Conservation (phyloP, 352 stramenopile species). For the Phytophthora multivora region DNA sequence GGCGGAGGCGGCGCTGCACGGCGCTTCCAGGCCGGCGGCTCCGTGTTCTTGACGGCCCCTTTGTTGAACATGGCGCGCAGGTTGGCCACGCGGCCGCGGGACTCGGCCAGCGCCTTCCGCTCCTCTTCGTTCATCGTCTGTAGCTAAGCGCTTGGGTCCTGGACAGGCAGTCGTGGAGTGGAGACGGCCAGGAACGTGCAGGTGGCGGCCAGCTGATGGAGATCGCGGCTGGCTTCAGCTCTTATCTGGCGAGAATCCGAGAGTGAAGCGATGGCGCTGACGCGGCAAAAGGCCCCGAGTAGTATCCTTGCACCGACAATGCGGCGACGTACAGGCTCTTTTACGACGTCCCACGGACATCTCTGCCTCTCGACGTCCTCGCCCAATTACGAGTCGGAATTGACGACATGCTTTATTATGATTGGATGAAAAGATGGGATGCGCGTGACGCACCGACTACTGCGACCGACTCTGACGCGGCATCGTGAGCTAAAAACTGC, state of each 20-base stretch:
- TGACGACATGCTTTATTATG: background rate
- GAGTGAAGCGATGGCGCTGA: too few species aligned
- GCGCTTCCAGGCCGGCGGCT: constrained; percentile 30
- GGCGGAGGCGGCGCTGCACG: constrained; percentile 13
- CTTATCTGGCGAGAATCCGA: constrained; percentile 1
- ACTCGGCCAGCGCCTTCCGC: constrained; percentile 51
- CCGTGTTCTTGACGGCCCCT: constrained; percentile 26
- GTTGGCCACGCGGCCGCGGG: constrained; percentile 58
- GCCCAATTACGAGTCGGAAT: background rate
- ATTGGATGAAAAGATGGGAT: constrained; percentile 10
- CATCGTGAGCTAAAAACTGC: background rate
- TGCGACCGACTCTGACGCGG: constrained; percentile 4
- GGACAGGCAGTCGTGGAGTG: constrained; percentile 17
- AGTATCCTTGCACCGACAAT: constrained; percentile 13
- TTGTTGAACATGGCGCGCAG: constrained; percentile 78
- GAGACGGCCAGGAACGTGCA: background rate
- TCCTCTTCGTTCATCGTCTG: constrained; percentile 42
- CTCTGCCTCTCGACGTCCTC: constrained; percentile 19
- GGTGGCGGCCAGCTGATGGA: background rate
- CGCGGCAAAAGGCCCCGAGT: background rate
- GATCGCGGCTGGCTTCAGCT: background rate
- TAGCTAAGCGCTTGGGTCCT: background rate
- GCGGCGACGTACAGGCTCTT: constrained; percentile 5
- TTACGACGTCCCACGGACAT: constrained; percentile 9
- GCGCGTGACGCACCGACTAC: background rate